Evolutionary conservation across 139 green algal genomes (phyloP).

Genomic region (Chlamydomonas schloesseri): DNA sequence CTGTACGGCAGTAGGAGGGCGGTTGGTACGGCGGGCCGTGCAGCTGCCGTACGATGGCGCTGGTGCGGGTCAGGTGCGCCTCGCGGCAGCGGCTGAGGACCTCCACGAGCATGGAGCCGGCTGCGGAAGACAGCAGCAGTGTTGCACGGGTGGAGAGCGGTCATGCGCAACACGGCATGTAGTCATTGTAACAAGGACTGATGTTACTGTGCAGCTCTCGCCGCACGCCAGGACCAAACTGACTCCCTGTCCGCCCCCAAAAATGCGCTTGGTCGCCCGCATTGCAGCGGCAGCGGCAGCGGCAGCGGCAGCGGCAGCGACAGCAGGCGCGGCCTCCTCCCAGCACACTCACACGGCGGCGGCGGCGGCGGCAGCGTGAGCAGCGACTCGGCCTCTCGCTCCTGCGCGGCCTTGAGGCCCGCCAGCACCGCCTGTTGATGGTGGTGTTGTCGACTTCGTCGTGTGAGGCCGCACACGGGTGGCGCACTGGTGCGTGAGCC

Average conservation of each 20-base stretch:
- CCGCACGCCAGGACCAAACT: too few relatives aligned
- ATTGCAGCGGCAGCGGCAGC: too few relatives aligned
- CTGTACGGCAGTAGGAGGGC: too few relatives aligned
- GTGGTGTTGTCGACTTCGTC: background rate
- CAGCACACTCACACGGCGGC: background rate
- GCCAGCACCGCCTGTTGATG: slow-evolving; percentile 16
- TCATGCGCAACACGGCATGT: too few relatives aligned
- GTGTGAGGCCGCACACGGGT: too few relatives aligned
- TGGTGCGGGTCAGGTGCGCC: slow-evolving; percentile 5
- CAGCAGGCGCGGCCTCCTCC: too few relatives aligned
- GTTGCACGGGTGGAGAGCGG: too few relatives aligned
- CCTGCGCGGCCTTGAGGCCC: background rate
- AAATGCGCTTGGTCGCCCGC: too few relatives aligned
- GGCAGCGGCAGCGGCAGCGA: too few relatives aligned
- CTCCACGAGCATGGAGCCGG: slow-evolving; percentile 12
- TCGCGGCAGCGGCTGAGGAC: background rate
- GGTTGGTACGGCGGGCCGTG: background rate
- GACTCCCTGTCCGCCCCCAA: too few relatives aligned
- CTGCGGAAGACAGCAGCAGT: background rate
- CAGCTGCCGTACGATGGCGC: background rate
- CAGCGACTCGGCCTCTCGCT: background rate
- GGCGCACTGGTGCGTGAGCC: too few relatives aligned
- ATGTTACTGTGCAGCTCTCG: background rate
- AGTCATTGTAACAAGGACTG: too few relatives aligned
- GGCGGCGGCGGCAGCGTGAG: background rate